Base-by-base conservation (phyloP, 208 protist genomes). In the Leishmania tropica region DNA sequence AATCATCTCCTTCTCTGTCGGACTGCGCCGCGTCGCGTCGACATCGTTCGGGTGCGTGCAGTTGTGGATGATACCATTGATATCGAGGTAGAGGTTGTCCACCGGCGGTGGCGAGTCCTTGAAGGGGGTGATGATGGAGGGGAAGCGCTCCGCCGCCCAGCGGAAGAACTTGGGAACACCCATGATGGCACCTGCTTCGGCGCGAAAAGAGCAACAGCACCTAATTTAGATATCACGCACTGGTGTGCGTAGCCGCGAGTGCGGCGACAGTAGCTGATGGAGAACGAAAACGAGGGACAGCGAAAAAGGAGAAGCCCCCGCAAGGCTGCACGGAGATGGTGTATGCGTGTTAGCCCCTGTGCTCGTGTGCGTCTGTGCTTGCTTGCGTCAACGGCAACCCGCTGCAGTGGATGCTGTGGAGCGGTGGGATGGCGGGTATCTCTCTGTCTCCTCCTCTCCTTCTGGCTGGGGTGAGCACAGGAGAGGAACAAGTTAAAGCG, bases 21-120 rank as follows among this genome's bases (percentile, higher is more conserved):
- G 86, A n/a, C 88, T 85, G 62, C 88, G 84, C 21, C 87, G 86
- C 37, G 88, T 93, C n/a, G 88, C 90, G 75, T 98, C 92, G n/a
- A 95, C 85, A 77, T 98, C 95, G 87, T 99, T 98, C 51, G 99
- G 93, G 84, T 99, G 98, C 40, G 96, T 98, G 89, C 99, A 99
- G 83, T 98, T 98, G 90, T 99, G 99, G 81, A 99, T 99, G 83
- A 99, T 99, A 70, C 99, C 99, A 86, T 99, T 99, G 98, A 99
- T 99, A 87, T 99, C 99, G 54, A 99, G 92, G 91, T 99, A 99
- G 28, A 99, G 90, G 90, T 99, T 99, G 93, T 99, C 99, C 76
- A 99, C 96, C 37, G 92, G 90, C 3, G 94, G 93, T n/a, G 90
- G 92, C n/a, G 84, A 91, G 78, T 98, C 94, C 78, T 96, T 93